phyloP scores from a whole-genome alignment of 2,329 filamentous ascomycete species.

The Botrytis paeoniae region DNA sequence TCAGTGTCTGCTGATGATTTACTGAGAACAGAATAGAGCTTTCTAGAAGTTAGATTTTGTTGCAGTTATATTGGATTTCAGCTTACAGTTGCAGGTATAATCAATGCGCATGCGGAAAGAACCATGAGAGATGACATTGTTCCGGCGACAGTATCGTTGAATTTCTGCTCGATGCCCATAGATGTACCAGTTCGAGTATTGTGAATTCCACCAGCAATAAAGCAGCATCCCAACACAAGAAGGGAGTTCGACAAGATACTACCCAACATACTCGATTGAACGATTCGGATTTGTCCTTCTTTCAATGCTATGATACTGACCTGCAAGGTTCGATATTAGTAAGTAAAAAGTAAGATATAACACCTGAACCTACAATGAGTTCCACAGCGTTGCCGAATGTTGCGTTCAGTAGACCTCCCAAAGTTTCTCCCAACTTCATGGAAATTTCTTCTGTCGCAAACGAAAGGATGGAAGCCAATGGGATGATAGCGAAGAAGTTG shows the following conservation, averaged over 20 bases:
- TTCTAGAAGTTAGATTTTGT: conserved; percentile 15
- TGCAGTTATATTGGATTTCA: background rate
- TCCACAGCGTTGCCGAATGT: conserved; percentile 52
- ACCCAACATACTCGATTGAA: conserved; percentile 95
- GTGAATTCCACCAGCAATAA: conserved; percentile 68
- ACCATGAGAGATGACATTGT: conserved; percentile 73
- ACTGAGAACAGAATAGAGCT: conserved; percentile 65
- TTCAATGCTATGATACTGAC: conserved; percentile 88
- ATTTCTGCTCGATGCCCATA: conserved; percentile 59
- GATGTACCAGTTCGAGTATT: conserved; percentile 40
- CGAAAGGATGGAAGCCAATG: conserved; percentile 50
- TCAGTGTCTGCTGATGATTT: conserved; percentile 44
- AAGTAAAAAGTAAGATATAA: background rate
- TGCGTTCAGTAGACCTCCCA: conserved; percentile 55
- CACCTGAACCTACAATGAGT: conserved; percentile 44
- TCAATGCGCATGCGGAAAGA: conserved; percentile 70
- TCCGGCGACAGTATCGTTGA: conserved; percentile 74
- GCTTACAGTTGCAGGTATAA: conserved; percentile 68
- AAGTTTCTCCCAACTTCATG: conserved; percentile 56
- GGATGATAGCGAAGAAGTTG: conserved; percentile 59
- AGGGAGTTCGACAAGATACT: conserved; percentile 94
- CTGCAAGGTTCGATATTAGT: conserved; percentile 43
- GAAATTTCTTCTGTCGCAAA: conserved; percentile 36
- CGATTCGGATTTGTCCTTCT: conserved; percentile 85
- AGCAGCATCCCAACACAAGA: conserved; percentile 79